phyloP scores from a whole-genome alignment of 2,329 filamentous ascomycete genomes.

The Trematosphaeria pertusa region DNA sequence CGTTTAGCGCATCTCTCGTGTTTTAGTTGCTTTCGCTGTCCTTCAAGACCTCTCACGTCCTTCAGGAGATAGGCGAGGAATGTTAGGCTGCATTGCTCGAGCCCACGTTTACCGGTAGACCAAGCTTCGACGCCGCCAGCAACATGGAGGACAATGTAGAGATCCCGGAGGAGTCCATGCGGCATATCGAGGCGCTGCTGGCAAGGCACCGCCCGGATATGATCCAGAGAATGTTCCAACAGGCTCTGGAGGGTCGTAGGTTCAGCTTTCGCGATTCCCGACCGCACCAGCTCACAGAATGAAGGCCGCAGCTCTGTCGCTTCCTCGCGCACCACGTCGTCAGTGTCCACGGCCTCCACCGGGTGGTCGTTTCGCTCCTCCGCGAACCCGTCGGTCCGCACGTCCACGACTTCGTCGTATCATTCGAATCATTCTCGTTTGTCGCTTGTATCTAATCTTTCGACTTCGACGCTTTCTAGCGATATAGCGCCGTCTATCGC shows the following conservation, averaged over 20 bases:
- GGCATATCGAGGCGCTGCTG: slow-evolving; percentile 46
- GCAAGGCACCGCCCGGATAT: slow-evolving; percentile 44
- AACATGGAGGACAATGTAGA: slow-evolving; percentile 44
- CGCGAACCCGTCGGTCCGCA: slow-evolving; percentile 30
- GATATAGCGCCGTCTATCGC: slow-evolving; percentile 37
- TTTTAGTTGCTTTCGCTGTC: slow-evolving; percentile 18
- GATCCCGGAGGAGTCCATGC: slow-evolving; percentile 47
- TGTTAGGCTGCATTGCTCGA: slow-evolving; percentile 17
- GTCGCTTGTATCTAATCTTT: slow-evolving; percentile 43
- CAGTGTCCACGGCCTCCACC: slow-evolving; percentile 13
- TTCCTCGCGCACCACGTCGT: slow-evolving; percentile 25
- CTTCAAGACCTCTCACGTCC: slow-evolving; percentile 4
- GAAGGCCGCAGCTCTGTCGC: slow-evolving; percentile 43
- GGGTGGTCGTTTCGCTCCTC: slow-evolving; percentile 42
- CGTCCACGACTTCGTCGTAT: slow-evolving; percentile 38
- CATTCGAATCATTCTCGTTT: slow-evolving; percentile 42
- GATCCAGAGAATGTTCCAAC: slow-evolving; percentile 47
- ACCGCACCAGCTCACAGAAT: slow-evolving; percentile 23
- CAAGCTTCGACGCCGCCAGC: slow-evolving; percentile 15
- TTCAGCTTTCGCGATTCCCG: slow-evolving; percentile 5
- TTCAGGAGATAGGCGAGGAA: too few species aligned
- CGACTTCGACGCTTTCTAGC: slow-evolving; percentile 37
- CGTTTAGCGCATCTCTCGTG: slow-evolving; percentile 21
- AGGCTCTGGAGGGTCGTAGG: slow-evolving; percentile 45
- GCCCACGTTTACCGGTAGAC: slow-evolving; percentile 12